Conservation (phyloP, 164 flowering plant species). For the Magnolia sinica region DNA sequence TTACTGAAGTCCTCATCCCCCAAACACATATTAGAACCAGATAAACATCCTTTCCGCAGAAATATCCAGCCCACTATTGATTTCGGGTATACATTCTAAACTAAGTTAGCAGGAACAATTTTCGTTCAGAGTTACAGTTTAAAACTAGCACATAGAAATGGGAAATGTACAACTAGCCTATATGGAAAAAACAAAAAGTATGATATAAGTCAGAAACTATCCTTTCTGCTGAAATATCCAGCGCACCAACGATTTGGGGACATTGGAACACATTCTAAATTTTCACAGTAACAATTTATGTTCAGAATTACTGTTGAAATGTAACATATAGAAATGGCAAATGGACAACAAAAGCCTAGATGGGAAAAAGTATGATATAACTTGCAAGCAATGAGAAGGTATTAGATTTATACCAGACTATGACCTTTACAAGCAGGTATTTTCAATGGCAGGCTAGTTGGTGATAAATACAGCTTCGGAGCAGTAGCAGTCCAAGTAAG, state of each 20-base stretch:
- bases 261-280: neutral
- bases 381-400: neutral
- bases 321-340: neutral
- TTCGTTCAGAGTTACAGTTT: no score
- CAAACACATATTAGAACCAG: no score
- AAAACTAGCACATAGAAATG: no score
- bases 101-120: no score
- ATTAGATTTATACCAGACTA: constrained; percentile 52
- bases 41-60: no score
- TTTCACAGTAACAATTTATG: neutral
- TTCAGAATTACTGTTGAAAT: neutral
- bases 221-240: neutral
- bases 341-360: neutral
- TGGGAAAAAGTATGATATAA: neutral
- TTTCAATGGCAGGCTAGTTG: constrained; percentile 77
- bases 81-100: no score
- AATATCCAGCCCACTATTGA: no score
- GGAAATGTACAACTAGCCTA: no score
- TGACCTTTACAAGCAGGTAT: constrained; percentile 97
- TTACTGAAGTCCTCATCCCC: no score
- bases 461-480: constrained; percentile 86
- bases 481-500: constrained; percentile 76
- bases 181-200: no score
- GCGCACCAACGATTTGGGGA: neutral
- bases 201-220: no score